Base-by-base conservation (phyloP, 2,329 filamentous ascomycete genomes). In the Talaromyces sp. region DNA sequence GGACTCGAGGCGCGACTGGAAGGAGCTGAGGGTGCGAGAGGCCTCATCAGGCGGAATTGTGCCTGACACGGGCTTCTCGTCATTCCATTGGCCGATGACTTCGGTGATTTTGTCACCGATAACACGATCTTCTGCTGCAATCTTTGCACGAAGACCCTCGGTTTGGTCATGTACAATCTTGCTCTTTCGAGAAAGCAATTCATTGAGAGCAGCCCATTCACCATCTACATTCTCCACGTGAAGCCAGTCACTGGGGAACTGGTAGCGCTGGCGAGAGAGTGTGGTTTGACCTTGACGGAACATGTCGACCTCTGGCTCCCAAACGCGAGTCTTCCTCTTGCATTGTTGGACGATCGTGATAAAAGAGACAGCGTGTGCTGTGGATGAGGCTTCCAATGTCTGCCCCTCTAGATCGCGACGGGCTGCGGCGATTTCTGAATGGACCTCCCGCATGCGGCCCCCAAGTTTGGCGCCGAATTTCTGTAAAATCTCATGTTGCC, bases 311-410 rank as follows among this genome's bases (percentile, higher is more conserved):
- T 99, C 94, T 0, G 93, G 93, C 6, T 91, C 91, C 94, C 94
- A 99, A 3, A 88, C 79, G 73, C 91, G 93, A 47, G 95, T 92
- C 70, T 95, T 95, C 45, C 91, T 87, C 78, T 95, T 96, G 77
- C 91, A 97, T 67, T 90, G 90, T 75, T 99, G 94, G 4, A 99
- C 94, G 49, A 93, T 92, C 0, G 95, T 99, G 69, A 99, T 99
- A 75, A 99, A 99, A 33, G 94, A 91, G 3, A 99, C 95, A 20
- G 95, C 94, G 70, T 97, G 92, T 0, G 93, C 93, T 4, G 94
- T 99, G 1, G 94, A 97, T 4, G 90, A 93, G 17, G 92, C 91
- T 70, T 97, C 93, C 39, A 97, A 84, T 22, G 90, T 93, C 69
- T 97, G 92, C 32, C 88, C 84, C 74, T 99, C 95, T 11, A 99